Base-by-base conservation (phyloP, 1,139 yeast genomes). In the Candida mesenterica region DNA sequence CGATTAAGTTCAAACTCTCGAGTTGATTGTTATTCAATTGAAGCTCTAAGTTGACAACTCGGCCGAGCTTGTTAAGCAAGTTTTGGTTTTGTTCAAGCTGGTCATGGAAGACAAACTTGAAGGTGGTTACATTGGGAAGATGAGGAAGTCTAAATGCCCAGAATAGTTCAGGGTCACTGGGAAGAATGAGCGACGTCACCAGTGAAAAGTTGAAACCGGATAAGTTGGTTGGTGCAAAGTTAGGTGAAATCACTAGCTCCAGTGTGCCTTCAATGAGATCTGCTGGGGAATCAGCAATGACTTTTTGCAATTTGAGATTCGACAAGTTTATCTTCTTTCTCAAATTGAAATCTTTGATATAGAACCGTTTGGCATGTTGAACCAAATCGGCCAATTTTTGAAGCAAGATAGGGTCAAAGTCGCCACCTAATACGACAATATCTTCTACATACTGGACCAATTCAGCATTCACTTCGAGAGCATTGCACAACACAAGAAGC, bases 401-500 rank as follows among this genome's bases (percentile, higher is more conserved):
- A 19, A 14, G 13, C 10, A 14, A 9, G 18, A 10, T 16, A 6
- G 12, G 5, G 16, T 19, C 24, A 19, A 19, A 25, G 36, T 36
- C 29, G 14, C 26, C 23, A 31, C 10, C 50, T 37, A 2, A 65
- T 44, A 24, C 43, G 41, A 31, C 31, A 3, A 69, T 35, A 25
- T 52, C 53, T 22, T 53, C 44, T 2, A 67, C 46, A 38, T 51
- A 51, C 5, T 38, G 38, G 1, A 45, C 42, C 33, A 68, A 53
- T 12, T 42, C 46, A 0, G 57, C 53, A 40, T 68, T 68, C 14
- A 67, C 42, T 7, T 30, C 31, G 14, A 68, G 38, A 1, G 72
- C 51, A 26, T 46, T 46, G 16, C 48, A 46, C 31, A 69, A 46
- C 0, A 60, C 53, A 29, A 45, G 36, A 19, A 68, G 36, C 33